Evolutionary conservation across 352 stramenopile species (phyloP), one percentile per base, ranked within the genome.

Genomic region (Globisporangium orthogonon): DNA sequence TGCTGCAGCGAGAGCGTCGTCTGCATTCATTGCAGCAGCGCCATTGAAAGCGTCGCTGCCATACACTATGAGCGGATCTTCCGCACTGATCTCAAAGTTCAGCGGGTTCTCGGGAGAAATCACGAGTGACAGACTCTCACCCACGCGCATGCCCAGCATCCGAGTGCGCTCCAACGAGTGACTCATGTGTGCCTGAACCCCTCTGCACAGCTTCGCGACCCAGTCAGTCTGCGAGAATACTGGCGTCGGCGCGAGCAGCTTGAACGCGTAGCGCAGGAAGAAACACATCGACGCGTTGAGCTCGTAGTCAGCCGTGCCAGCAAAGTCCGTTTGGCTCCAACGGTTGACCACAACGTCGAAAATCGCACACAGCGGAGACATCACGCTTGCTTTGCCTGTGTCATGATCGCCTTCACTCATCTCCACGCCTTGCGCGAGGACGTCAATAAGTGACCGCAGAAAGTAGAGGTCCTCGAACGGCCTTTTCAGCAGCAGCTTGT

Each of bases 121-220:
- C 17, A 91, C 56, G 43, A 63, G 58, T 15, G 82, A 88, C 6
- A 89, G 9, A 45, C 63, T 89, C 62, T 91, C 78, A 6, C 75
- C 82, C 11, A 91, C 76, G 10, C 78, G 75, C 78, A 91, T 91
- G 1, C 78, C 82, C 29, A 89, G 61, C 15, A 60, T 43, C 39
- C 78, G 76, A 47, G 82, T 73, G n/a, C 70, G 61, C 59, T 82
- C 69, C 7, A 87, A 50, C 2, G 77, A 87, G 52, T 89, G 75
- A 7, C 58, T 68, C 75, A 91, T 87, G 65, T 89, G 79, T 13
- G 74, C 64, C 67, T 91, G 82, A 2, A 91, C 75, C 13, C 82
- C 82, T 55, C 86, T 83, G 55, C 78, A 89, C 13, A 91, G 45
- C 58, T 83, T 83, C 18, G 74, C 69, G 13, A 76, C 76, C 78